phyloP scores from a whole-genome alignment of 1,139 yeast species.

The Torulaspora globosa region DNA sequence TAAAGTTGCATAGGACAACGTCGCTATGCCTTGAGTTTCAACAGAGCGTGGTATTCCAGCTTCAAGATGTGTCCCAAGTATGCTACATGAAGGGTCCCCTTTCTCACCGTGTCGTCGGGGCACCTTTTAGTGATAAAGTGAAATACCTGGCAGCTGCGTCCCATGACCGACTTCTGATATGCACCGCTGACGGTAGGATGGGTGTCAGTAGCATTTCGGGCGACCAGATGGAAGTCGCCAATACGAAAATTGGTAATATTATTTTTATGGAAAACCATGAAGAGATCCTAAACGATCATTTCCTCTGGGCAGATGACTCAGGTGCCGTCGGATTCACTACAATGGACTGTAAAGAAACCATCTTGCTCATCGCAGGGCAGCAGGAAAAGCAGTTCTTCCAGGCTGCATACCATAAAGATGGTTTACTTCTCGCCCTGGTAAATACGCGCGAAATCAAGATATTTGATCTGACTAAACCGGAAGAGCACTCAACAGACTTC shows the following conservation, averaged over 20 bases:
- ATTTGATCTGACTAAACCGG: constrained; percentile 19
- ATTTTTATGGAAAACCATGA: constrained; percentile 15
- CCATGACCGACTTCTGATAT: constrained; percentile 5
- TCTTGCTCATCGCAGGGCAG: constrained; percentile 6
- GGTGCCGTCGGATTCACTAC: constrained; percentile 12
- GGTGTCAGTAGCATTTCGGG: constrained; percentile 3
- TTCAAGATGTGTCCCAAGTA: neutral
- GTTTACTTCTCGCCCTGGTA: constrained; percentile 26
- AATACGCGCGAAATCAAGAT: constrained; percentile 17
- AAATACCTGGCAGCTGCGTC: constrained; percentile 7
- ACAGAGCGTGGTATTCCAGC: constrained; percentile 7
- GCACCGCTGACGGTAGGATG: constrained; percentile 3
- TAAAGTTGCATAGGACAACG: constrained; percentile 1
- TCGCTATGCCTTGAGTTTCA: constrained; percentile 1
- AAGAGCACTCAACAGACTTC: constrained; percentile 17
- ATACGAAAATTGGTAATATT: neutral
- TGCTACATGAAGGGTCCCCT: constrained; percentile 3
- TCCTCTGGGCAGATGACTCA: constrained; percentile 12
- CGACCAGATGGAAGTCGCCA: neutral
- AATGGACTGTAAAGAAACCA: constrained; percentile 10
- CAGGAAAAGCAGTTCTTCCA: constrained; percentile 5
- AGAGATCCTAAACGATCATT: constrained; percentile 9
- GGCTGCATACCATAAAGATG: constrained; percentile 32
- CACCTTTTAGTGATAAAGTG: constrained; percentile 4
- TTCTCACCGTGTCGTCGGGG: neutral